Evolutionary conservation across 139 green algal genomes (phyloP).

Genomic region (Axilococcus clingmanii): DNA sequence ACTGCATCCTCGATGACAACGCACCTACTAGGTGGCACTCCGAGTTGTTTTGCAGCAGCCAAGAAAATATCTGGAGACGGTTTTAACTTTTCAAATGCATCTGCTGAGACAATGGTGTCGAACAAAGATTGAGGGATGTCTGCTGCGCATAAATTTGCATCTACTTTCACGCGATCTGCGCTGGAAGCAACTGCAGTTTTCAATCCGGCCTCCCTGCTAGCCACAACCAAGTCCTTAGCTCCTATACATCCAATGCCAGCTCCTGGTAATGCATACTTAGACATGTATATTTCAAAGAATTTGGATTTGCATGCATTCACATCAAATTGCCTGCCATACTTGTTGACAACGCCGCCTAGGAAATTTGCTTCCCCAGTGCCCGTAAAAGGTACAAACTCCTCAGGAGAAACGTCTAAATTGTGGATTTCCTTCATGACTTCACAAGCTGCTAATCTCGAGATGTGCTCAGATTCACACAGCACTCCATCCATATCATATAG

Average conservation of each 20-base stretch:
- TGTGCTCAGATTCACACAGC: constrained; percentile 16
- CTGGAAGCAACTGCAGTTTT: constrained; percentile 55
- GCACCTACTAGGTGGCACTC: constrained; percentile 34
- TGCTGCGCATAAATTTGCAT: constrained; percentile 51
- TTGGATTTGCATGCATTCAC: constrained; percentile 34
- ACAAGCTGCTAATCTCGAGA: constrained; percentile 20
- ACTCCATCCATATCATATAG: constrained; percentile 53
- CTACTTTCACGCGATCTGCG: constrained; percentile 59
- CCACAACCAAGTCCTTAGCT: constrained; percentile 40
- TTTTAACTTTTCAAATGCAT: constrained; percentile 53
- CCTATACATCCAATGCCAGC: constrained; percentile 34
- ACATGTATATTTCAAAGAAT: constrained; percentile 62
- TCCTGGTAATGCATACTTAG: constrained; percentile 16
- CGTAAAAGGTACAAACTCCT: constrained; percentile 57
- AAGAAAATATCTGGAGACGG: constrained; percentile 64
- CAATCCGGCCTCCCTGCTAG: constrained; percentile 44
- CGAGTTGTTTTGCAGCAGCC: constrained; percentile 37
- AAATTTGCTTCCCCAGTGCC: constrained; percentile 55
- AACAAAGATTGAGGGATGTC: constrained; percentile 40
- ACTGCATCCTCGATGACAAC: constrained; percentile 66
- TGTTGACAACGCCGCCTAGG: constrained; percentile 27
- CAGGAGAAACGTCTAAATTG: constrained; percentile 27
- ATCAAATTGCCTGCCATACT: constrained; percentile 27
- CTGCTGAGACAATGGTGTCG: constrained; percentile 52
- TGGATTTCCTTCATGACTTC: constrained; percentile 42